Evolutionary conservation across 2,329 filamentous ascomycete genomes (phyloP), one percentile per base, ranked within the genome.

Genomic region (Ceratocystis cacaofunesta): DNA sequence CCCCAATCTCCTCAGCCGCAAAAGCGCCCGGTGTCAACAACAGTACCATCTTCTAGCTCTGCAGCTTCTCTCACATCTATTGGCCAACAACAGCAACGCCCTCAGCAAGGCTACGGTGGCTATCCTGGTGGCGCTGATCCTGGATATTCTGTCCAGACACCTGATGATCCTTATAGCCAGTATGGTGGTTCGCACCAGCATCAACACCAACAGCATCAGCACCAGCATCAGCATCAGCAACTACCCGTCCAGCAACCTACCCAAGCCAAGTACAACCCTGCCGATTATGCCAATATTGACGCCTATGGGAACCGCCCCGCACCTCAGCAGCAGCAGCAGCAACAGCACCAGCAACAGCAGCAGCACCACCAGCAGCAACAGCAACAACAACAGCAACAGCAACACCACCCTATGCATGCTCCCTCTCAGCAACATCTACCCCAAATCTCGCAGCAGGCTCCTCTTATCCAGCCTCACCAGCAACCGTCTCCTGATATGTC

Each of bases 231-330:
- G n/a, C 71, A 71, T 22, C 70, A 72, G 4, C 73, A 74, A 32
- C 73, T 74, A n/a, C 75, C 77, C 41, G 69, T 63, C 28, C 69
- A 72, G 17, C 73, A 74, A 43, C 75, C 77, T 17, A 76, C 80
- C 68, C 84, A 86, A 69, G 78, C 84, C 50, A 84, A 84, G 70
- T 94, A 94, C 73, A 89, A 94, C 72, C 89, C 89, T 32, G 84
- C 84, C 28, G 86, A 87, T 69, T 94, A 92, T 73, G 87, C 86
- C 67, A 84, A 80, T 71, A 81, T 84, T 70, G 80, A 78, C 71
- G 78, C 61, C 30, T 72, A 72, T 30, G 70, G 74, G 64, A 85
- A 80, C 69, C 75, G 74, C 19, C 73, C 75, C 68, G 69, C 71
- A 12, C 71, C 71, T 10, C 77, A 78, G 66, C 75, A 71, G 30